These are phyloP conservation scores for Peronospora tabacina DNA, from an alignment of 352 stramenopile genomes.

Conservation along the genomic window DNA sequence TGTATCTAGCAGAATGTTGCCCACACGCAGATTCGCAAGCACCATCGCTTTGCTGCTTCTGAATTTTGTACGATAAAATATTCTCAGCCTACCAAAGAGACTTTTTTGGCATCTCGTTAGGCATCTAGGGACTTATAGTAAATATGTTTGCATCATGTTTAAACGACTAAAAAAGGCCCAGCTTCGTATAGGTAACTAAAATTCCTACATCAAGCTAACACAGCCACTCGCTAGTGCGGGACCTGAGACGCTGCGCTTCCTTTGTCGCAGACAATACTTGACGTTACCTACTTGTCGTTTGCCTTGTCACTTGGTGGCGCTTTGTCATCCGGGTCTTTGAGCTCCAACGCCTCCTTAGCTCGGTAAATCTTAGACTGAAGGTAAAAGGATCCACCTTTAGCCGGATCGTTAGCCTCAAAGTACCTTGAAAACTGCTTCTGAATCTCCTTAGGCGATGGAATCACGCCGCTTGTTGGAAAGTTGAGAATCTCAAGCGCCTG, in stretches of 20 bases:
- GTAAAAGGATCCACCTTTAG: constrained; percentile 89
- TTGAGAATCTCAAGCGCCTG: constrained; percentile 83
- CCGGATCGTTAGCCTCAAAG: constrained; percentile 85
- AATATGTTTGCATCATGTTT: constrained; percentile 5
- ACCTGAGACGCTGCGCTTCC: neutral
- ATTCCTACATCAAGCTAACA: constrained; percentile 16
- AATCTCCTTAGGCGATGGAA: constrained; percentile 48
- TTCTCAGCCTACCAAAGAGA: constrained; percentile 27
- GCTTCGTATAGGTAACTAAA: constrained; percentile 16
- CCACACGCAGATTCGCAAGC: constrained; percentile 15
- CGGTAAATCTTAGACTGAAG: constrained; percentile 90
- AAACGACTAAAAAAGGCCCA: constrained; percentile 17
- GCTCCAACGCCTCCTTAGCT: constrained; percentile 82
- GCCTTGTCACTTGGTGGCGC: constrained; percentile 21
- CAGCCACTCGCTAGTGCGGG: neutral
- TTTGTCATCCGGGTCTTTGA: constrained; percentile 27
- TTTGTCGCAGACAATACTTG: constrained; percentile 2
- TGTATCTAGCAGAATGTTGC: constrained; percentile 7
- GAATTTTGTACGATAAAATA: neutral
- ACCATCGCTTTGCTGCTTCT: constrained; percentile 13
- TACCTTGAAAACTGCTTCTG: constrained; percentile 84
- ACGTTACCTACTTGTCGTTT: constrained; percentile 15
- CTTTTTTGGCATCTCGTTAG: constrained; percentile 9
- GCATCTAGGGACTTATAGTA: constrained; percentile 12
- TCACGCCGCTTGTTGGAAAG: constrained; percentile 41